Percentiles rank a stretch among this genome's conserved stretches.
phyloP scores from a whole-genome alignment of 805 yeast genomes.

The Metschnikowia baotianmanensis region DNA sequence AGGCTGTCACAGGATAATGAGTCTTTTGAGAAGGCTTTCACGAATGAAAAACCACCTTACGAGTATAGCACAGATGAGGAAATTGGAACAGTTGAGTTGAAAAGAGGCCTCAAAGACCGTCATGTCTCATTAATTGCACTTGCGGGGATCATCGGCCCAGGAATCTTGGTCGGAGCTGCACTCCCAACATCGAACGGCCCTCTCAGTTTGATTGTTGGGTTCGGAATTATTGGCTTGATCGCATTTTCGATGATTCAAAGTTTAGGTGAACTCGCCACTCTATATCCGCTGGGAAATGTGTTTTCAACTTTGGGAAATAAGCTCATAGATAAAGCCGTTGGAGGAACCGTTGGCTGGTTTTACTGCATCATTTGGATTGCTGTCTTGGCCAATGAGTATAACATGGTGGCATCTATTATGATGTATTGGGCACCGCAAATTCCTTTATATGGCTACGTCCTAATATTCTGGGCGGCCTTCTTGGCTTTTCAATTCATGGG shows the following conservation, averaged over 20 bases:
- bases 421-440: slow-evolving; percentile 49
- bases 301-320: slow-evolving; percentile 52
- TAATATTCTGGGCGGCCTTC: slow-evolving; percentile 52
- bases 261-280: slow-evolving; percentile 55
- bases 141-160: slow-evolving; percentile 63
- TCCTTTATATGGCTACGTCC: slow-evolving; percentile 54
- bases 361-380: slow-evolving; percentile 58
- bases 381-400: slow-evolving; percentile 53
- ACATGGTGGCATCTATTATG: slow-evolving; percentile 49
- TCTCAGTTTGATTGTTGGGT: slow-evolving; percentile 51
- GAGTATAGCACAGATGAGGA: slow-evolving; percentile 12
- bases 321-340: slow-evolving; percentile 53
- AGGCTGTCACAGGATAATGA: background rate
- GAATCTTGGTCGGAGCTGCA: slow-evolving; percentile 54
- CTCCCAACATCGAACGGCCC: slow-evolving; percentile 50
- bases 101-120: slow-evolving; percentile 48
- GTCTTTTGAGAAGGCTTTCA: slow-evolving; percentile 3
- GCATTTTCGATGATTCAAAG: slow-evolving; percentile 55
- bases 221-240: slow-evolving; percentile 50
- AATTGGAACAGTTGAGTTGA: slow-evolving; percentile 26
- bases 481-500: slow-evolving; percentile 50
- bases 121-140: slow-evolving; percentile 51
- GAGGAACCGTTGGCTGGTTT: slow-evolving; percentile 53
- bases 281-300: slow-evolving; percentile 50
- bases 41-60: slow-evolving; percentile 6